phyloP scores from a whole-genome alignment of 2,329 filamentous ascomycete genomes.

The Trichoderma sp. region DNA sequence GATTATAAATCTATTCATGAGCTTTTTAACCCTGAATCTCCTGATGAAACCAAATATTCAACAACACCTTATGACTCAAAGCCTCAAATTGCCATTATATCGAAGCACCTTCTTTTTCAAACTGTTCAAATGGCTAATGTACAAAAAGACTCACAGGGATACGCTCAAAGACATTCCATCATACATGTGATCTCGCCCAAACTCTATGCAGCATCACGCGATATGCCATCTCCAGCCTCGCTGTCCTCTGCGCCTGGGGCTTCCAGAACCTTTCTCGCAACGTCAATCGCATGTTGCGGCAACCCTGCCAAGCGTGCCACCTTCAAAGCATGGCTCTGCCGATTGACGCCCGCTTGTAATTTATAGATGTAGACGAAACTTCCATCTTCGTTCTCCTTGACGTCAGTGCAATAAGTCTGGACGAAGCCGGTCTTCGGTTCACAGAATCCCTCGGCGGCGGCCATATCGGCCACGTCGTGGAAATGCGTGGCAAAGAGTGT shows the following conservation, averaged over 20 bases:
- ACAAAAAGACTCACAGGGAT: slow-evolving; percentile 20
- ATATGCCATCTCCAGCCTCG: slow-evolving; percentile 11
- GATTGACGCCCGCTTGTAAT: slow-evolving; percentile 79
- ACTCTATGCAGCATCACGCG: background rate
- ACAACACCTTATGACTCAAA: slow-evolving; percentile 60
- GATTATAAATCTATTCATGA: slow-evolving; percentile 62
- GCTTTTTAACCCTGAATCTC: slow-evolving; percentile 69
- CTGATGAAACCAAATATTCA: slow-evolving; percentile 59
- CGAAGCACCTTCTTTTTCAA: slow-evolving; percentile 32
- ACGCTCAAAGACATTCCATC: background rate
- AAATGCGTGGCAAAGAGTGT: slow-evolving; percentile 96
- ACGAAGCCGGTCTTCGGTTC: slow-evolving; percentile 48
- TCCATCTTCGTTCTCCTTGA: slow-evolving; percentile 69
- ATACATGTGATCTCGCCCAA: background rate
- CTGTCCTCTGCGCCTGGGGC: slow-evolving; percentile 3
- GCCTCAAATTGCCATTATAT: slow-evolving; percentile 27
- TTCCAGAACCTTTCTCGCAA: slow-evolving; percentile 55
- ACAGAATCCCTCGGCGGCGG: slow-evolving; percentile 53
- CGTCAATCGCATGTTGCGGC: slow-evolving; percentile 69
- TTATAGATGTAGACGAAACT: slow-evolving; percentile 87
- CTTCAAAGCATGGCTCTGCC: slow-evolving; percentile 86
- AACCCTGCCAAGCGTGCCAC: slow-evolving; percentile 87
- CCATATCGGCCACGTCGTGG: slow-evolving; percentile 79
- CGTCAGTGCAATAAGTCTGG: slow-evolving; percentile 84
- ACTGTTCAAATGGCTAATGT: slow-evolving; percentile 46